Evolutionary conservation across 1,284 basidiomycete species (phyloP), one percentile per base, ranked within the genome.

Genomic region (Ustilago shanxiensis): DNA sequence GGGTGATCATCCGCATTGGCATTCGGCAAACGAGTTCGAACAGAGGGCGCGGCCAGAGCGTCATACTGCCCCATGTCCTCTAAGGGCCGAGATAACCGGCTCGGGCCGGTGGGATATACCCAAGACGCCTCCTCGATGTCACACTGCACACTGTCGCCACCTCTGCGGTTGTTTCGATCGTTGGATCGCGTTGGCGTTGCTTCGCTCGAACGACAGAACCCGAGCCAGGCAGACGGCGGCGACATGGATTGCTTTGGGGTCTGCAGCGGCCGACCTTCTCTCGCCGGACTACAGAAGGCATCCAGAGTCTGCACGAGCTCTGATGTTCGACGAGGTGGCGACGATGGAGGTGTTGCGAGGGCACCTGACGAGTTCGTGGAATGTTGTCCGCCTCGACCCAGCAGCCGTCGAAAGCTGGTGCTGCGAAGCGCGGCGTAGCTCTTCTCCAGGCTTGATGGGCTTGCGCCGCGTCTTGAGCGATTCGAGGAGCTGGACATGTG

Each of bases 381-480:
- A 26, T 31, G 63, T 53, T 53, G 53, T 9, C 41, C 49, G 16
- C 57, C 50, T 28, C 70, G 70, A 28, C 70, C 52, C 0, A 72
- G 57, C 11, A 72, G 22, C 10, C 70, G 60, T 37, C 64, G 70
- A 16, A 72, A 67, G 49, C 70, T 72, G 52, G 65, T 64, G 65
- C 53, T 60, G 35, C 70, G 64, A 24, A 72, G 53, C 3, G 57
- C 65, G 22, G 53, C 58, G 37, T 64, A 72, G 70, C 70, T 72
- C 50, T 47, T 67, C 22, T 66, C 61, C 20, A 67, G 45, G 49
- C 60, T 72, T 1, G 64, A 33, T 7, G 64, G 51, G 28, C 64
- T 72, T 7, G 37, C 24, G n/a, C 49, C 55, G 37, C 60, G 66
- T 49, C 35, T 28, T 10, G 66, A 69, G 14, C 60, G 60, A 50